Evolutionary conservation across 352 stramenopile species (phyloP).

Genomic region (Peronosclerospora sorghi): DNA sequence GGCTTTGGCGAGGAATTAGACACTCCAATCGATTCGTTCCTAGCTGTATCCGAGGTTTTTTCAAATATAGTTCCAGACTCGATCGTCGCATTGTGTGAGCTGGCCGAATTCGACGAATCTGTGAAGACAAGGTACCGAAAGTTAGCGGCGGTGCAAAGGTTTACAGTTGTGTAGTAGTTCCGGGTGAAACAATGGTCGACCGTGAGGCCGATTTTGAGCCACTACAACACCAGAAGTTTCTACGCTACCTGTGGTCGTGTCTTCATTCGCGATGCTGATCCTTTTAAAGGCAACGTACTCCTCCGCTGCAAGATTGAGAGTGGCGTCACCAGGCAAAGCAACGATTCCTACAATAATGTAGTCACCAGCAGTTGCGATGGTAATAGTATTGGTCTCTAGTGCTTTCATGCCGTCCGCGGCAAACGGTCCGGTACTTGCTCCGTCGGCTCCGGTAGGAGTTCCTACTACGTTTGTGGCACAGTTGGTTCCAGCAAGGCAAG

Average conservation of each 20-base stretch:
- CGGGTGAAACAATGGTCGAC: conserved; percentile 1
- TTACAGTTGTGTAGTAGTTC: conserved; percentile 12
- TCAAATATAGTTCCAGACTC: conserved; percentile 1
- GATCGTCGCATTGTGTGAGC: conserved; percentile 3
- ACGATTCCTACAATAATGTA: conserved; percentile 61
- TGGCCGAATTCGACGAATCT: conserved; percentile 9
- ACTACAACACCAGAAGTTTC: conserved; percentile 1
- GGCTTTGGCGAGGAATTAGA: conserved; percentile 1
- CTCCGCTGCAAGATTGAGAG: conserved; percentile 33
- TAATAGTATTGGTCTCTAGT: conserved; percentile 39
- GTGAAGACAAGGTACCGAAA: conserved; percentile 5
- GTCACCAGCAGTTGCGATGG: conserved; percentile 33
- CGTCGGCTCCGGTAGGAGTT: conserved; percentile 22
- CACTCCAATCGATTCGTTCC: conserved; percentile 1
- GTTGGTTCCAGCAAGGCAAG: conserved; percentile 55
- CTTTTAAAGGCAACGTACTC: conserved; percentile 66
- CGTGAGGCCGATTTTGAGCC: too few relatives aligned
- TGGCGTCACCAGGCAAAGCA: conserved; percentile 38
- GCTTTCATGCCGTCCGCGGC: conserved; percentile 29
- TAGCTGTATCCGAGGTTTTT: not conserved
- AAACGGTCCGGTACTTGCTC: conserved; percentile 29
- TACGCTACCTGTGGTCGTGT: conserved; percentile 19
- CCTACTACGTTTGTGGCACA: conserved; percentile 38
- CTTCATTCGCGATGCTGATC: conserved; percentile 37
- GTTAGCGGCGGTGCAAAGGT: conserved; percentile 7